Percentiles rank a stretch among this genome's conserved stretches.
Conservation (phyloP, 176 grass and related monocot species). For the Raddia guianensis region DNA sequence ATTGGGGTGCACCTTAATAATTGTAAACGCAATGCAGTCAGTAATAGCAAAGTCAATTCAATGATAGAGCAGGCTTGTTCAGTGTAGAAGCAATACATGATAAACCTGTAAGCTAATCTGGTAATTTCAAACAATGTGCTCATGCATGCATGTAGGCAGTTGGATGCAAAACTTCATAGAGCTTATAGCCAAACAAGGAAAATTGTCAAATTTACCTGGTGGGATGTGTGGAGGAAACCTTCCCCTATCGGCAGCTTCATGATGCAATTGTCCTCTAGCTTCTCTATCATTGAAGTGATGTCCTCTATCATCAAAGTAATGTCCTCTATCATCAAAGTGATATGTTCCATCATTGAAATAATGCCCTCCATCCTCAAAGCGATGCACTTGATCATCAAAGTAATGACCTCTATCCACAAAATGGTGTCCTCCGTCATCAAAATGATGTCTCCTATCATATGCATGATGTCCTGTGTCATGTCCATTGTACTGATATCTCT, state of each 20-base stretch:
- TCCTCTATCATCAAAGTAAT: conserved; percentile 54
- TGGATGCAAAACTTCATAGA: conserved; percentile 15
- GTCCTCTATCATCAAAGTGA: conserved; percentile 54
- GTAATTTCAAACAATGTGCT: conserved; percentile 3
- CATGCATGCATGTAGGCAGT: not conserved
- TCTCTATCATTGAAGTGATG: conserved; percentile 31
- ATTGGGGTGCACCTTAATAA: conserved; percentile 53
- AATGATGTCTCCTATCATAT: conserved; percentile 45
- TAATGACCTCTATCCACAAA: conserved; percentile 42
- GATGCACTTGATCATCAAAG: conserved; percentile 47
- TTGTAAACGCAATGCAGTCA: conserved; percentile 16
- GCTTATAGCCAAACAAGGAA: conserved; percentile 15
- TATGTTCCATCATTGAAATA: conserved; percentile 39
- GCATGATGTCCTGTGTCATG: conserved; percentile 60
- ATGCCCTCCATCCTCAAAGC: conserved; percentile 47
- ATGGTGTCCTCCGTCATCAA: conserved; percentile 49
- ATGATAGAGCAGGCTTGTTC: conserved; percentile 30
- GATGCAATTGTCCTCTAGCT: conserved; percentile 55
- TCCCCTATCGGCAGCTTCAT: conserved; percentile 55
- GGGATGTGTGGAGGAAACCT: conserved; percentile 54
- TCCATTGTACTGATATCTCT: conserved; percentile 54
- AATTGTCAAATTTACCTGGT: conserved; percentile 41
- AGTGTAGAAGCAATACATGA: conserved; percentile 12
- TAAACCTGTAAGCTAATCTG: not conserved
- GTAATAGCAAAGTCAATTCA: not conserved